A percentile compares a stretch with the other conserved stretches of the same genome.
Evolutionary conservation across 352 stramenopile genomes (phyloP).

Genomic region (Globisporangium orthogonon): DNA sequence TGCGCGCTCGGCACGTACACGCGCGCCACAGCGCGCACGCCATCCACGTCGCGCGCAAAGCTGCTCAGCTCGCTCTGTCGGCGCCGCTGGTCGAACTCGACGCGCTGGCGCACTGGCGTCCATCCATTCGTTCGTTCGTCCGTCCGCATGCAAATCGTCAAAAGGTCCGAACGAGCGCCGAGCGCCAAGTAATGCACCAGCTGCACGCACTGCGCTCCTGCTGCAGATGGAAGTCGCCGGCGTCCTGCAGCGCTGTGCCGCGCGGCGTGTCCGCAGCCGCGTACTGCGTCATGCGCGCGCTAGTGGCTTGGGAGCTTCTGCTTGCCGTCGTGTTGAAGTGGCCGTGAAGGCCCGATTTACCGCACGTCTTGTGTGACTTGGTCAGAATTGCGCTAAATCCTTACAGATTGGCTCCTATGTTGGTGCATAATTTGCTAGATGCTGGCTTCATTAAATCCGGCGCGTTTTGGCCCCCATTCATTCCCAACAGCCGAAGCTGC

Average conservation of each 20-base stretch:
- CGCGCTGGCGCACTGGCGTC: conserved; percentile 7
- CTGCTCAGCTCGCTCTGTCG: conserved; percentile 20
- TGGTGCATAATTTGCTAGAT: too few species aligned
- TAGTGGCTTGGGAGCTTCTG: too few species aligned
- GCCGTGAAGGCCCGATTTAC: neutral
- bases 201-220: neutral
- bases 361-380: too few species aligned
- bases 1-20: conserved; percentile 46
- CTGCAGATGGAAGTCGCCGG: neutral
- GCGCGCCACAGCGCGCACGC: conserved; percentile 21
- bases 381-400: too few species aligned
- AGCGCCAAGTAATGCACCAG: neutral
- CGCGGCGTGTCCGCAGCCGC: neutral
- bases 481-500: too few species aligned
- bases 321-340: neutral
- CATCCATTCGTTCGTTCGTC: neutral
- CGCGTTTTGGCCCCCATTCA: too few species aligned
- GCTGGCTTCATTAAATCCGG: too few species aligned
- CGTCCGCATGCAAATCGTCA: too few species aligned
- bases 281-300: neutral
- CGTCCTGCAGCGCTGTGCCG: neutral
- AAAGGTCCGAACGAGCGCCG: too few species aligned
- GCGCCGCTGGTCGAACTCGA: conserved; percentile 15
- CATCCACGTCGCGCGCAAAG: conserved; percentile 13
- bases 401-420: too few species aligned